Base-by-base conservation (phyloP, 2,329 filamentous ascomycete genomes). In the Colletotrichum liriopes region DNA sequence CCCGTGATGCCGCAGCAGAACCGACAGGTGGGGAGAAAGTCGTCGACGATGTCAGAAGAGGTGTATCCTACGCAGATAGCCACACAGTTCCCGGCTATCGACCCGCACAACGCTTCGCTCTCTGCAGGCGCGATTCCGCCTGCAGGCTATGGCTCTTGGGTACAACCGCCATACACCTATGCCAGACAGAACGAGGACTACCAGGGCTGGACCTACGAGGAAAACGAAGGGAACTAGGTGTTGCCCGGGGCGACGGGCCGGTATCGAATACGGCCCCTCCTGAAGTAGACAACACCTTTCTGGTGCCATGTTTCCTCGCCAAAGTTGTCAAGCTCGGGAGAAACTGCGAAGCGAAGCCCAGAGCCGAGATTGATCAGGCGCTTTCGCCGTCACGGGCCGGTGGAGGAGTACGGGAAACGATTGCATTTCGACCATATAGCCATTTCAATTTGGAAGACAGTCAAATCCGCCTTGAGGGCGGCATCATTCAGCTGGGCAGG, bases 11-110 rank as follows among this genome's bases (percentile, higher is more conserved):
- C 81, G 6, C 81, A 84, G 29, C 77, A 81, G 45, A 71, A 75
- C 47, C 78, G 81, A n/a, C 74, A 81, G 11, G 87, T 85, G 67
- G 86, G 86, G 51, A 82, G 86, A 71, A 85, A 83, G 59, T 75
- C 78, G 5, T 83, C 84, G 12, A 76, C 79, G 3, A 77, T 86
- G 67, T 79, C 85, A 1, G 75, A 80, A 7, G 85, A 86, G 12
- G 80, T 86, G 64, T 88, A 88, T 66, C 79, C 82, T 5, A 77
- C 84, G 6, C 77, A 81, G 1, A 81, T 84, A 45, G 77, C 78
- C n/a, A 81, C 82, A 6, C 79, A 81, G 1, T 78, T 83, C 18
- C 75, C 82, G 1, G 80, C 78, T 5, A 80, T 83, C 18, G 82
- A 84, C 43, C 78, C 80, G 23, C 78, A 80, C 35, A 77, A 75